phyloP scores from a whole-genome alignment of 2,329 filamentous ascomycete genomes.

The Ceratocystis smalleyi region DNA sequence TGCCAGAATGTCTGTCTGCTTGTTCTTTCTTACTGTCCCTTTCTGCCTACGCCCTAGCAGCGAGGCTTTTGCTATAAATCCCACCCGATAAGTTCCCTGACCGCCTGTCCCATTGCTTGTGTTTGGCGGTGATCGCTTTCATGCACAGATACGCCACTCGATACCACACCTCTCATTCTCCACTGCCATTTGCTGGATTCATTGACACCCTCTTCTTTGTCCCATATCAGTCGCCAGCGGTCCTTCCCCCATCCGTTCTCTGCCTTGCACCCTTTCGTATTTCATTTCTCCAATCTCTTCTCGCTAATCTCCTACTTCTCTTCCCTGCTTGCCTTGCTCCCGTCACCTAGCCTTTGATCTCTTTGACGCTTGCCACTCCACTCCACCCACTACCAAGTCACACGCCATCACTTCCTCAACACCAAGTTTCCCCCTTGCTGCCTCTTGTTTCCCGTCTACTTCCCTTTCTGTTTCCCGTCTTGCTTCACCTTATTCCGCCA shows the following conservation, averaged over 20 bases:
- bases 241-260: background rate
- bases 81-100: background rate
- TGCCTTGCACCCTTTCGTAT: background rate
- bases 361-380: background rate
- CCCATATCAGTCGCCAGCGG: background rate
- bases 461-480: background rate
- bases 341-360: background rate
- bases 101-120: background rate
- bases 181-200: background rate
- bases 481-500: background rate
- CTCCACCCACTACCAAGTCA: background rate
- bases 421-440: background rate
- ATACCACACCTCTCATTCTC: background rate
- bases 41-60: background rate
- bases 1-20: background rate
- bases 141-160: background rate
- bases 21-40: background rate
- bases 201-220: background rate
- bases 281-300: background rate
- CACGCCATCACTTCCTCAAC: background rate
- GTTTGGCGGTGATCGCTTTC: background rate
- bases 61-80: background rate
- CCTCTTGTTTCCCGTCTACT: background rate
- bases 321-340: background rate
- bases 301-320: background rate